Conservation (phyloP, 345 rosid genomes). For the Limnanthes douglasii region DNA sequence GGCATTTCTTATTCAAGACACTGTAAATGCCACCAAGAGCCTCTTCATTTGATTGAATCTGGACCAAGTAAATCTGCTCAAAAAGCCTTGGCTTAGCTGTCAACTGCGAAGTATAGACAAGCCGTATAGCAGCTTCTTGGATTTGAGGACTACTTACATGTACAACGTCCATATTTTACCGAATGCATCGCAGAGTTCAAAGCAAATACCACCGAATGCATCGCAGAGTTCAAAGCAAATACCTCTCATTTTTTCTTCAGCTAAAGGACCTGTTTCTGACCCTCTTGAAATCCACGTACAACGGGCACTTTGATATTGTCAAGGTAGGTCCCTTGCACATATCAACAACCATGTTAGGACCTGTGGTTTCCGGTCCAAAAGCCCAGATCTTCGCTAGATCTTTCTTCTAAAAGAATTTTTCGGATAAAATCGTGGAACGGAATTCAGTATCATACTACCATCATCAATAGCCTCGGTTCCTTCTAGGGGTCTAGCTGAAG, state of each 20-base stretch:
- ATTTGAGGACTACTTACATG: slow-evolving; percentile 62
- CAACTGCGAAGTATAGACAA: slow-evolving; percentile 48
- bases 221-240: slow-evolving; percentile 61
- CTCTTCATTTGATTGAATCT: slow-evolving; percentile 52
- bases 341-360: slow-evolving; percentile 57
- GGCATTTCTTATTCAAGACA: slow-evolving; percentile 50
- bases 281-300: slow-evolving; percentile 65
- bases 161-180: slow-evolving; percentile 38
- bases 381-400: slow-evolving; percentile 69
- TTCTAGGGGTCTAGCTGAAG: slow-evolving; percentile 43
- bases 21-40: slow-evolving; percentile 61
- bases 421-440: slow-evolving; percentile 39
- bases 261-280: slow-evolving; percentile 45
- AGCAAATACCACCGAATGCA: slow-evolving; percentile 53
- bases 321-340: slow-evolving; percentile 65
- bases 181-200: slow-evolving; percentile 53
- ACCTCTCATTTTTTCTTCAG: slow-evolving; percentile 60
- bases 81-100: slow-evolving; percentile 62
- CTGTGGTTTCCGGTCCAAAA: slow-evolving; percentile 52
- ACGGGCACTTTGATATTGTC: slow-evolving; percentile 62
- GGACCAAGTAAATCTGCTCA: slow-evolving; percentile 49
- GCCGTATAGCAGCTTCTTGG: slow-evolving; percentile 50
- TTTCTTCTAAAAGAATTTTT: slow-evolving; percentile 58
- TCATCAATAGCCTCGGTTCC: slow-evolving; percentile 62
- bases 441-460: slow-evolving; percentile 39